A percentile compares a stretch with the other conserved stretches of the same genome.
phyloP scores from a whole-genome alignment of 1,139 yeast species.

The Maudiozyma humilis region DNA sequence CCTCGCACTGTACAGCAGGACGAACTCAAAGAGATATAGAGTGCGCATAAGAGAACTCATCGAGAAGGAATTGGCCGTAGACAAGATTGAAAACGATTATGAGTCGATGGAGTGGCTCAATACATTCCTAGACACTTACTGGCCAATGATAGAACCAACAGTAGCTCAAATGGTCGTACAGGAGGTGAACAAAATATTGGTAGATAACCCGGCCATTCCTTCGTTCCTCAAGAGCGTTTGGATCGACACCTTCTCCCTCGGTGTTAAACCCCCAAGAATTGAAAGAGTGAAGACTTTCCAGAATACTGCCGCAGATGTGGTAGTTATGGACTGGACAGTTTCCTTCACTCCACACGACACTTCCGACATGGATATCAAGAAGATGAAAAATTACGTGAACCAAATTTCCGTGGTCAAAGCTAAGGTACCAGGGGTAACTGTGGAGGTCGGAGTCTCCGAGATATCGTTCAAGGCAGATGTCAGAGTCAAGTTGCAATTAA shows the following conservation, averaged over 20 bases:
- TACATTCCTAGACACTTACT: slow-evolving; percentile 74
- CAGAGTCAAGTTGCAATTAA: slow-evolving; percentile 79
- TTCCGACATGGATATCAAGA: slow-evolving; percentile 75
- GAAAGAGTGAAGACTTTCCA: slow-evolving; percentile 81
- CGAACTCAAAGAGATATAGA: slow-evolving; percentile 74
- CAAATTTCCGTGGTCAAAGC: slow-evolving; percentile 66
- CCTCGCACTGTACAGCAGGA: slow-evolving; percentile 62
- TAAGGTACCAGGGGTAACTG: slow-evolving; percentile 50
- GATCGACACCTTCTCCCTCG: slow-evolving; percentile 81
- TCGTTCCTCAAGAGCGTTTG: slow-evolving; percentile 72
- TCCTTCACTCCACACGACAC: slow-evolving; percentile 85
- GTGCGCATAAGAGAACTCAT: slow-evolving; percentile 64
- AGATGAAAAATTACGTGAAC: slow-evolving; percentile 71
- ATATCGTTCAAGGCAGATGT: slow-evolving; percentile 58
- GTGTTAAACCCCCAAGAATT: slow-evolving; percentile 89
- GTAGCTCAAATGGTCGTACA: slow-evolving; percentile 75
- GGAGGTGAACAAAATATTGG: slow-evolving; percentile 73
- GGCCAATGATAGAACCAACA: slow-evolving; percentile 84
- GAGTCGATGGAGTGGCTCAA: slow-evolving; percentile 95
- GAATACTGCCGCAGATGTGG: slow-evolving; percentile 80
- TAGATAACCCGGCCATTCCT: slow-evolving; percentile 65
- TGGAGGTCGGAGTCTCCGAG: slow-evolving; percentile 56
- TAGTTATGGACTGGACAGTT: slow-evolving; percentile 91
- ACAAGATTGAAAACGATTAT: slow-evolving; percentile 72
- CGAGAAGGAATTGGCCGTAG: slow-evolving; percentile 73